Evolutionary conservation across 805 yeast species (phyloP), one percentile per base, ranked within the genome.

Genomic region (Schizosaccharomyces lindneri): DNA sequence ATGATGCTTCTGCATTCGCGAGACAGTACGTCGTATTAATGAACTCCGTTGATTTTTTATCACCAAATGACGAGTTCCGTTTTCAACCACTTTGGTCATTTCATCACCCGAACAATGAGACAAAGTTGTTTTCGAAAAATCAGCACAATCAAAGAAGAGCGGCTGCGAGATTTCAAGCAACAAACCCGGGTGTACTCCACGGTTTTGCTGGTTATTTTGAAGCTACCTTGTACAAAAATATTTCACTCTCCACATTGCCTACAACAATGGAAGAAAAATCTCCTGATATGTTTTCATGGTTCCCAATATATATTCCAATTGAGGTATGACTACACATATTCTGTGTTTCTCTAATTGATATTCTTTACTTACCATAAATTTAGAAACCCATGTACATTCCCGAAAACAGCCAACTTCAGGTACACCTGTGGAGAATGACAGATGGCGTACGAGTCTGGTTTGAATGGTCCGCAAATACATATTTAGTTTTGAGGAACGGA

Each of bases 161-260:
- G 5, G n/a, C 11, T 36, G 60, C 19, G 11, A 36, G 57, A n/a
- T 39, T 57, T 21, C 60, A 57, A 36, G 43, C 43, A 4, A 29
- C 60, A 3, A 36, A 17, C 5, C 60, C 60, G 1, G 79, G 84
- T 1, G 77, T 76, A 21, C 69, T 86, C 2, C 89, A 87, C 69
- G 95, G 90, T 0, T 69, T 88, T 43, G 73, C 81, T 3, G 96
- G 96, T 0, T 82, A 75, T 67, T 89, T 89, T 67, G 76, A 76
- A n/a, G 82, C 93, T 0, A 77, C 71, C 2, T 74, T 88, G n/a
- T 85, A 81, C 68, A 79, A 77, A 1, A 83, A 80, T 59, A 73
- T 82, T 29, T 68, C 68, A 7, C 72, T 85, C 4, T 78, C 84
- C 36, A 82, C 78, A 17, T 70, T 73, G 41, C 81, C 82, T 1